Evolutionary conservation across 768 basidiomycete species (phyloP).

Genomic region (Kwoniella dendrophila): DNA sequence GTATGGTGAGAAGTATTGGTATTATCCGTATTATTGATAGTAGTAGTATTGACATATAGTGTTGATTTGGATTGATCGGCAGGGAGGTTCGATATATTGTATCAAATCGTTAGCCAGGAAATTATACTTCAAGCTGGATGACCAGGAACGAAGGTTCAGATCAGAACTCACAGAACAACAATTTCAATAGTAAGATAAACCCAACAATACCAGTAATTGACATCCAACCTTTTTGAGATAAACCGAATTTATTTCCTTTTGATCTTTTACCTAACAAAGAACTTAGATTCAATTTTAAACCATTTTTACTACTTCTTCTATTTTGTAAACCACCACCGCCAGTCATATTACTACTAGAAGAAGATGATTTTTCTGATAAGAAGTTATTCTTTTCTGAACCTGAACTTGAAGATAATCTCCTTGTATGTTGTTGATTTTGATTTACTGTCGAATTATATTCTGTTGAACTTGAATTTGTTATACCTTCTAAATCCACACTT

Average conservation of each 20-base stretch:
- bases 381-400: neutral
- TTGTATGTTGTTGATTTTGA: too few relatives aligned
- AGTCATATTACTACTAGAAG: neutral
- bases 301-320: slow-evolving; percentile 13
- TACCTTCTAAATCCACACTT: neutral
- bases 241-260: slow-evolving; percentile 17
- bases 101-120: too few relatives aligned
- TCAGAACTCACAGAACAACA: slow-evolving; percentile 41
- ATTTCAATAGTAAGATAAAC: slow-evolving; percentile 35
- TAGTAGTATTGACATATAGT: neutral
- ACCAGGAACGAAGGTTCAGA: too few relatives aligned
- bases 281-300: neutral
- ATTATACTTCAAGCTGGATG: too few relatives aligned
- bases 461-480: neutral
- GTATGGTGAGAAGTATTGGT: neutral
- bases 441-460: slow-evolving; percentile 3
- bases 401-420: slow-evolving; percentile 10
- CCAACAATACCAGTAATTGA: slow-evolving; percentile 32
- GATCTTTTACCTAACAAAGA: slow-evolving; percentile 1
- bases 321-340: slow-evolving; percentile 18
- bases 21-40: neutral
- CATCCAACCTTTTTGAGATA: slow-evolving; percentile 45
- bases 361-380: neutral
- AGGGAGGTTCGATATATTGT: too few relatives aligned
- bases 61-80: neutral